Evolutionary conservation across 2,329 filamentous ascomycete species (phyloP), one percentile per base, ranked within the genome.

Genomic region (Colletotrichum endophyticum): DNA sequence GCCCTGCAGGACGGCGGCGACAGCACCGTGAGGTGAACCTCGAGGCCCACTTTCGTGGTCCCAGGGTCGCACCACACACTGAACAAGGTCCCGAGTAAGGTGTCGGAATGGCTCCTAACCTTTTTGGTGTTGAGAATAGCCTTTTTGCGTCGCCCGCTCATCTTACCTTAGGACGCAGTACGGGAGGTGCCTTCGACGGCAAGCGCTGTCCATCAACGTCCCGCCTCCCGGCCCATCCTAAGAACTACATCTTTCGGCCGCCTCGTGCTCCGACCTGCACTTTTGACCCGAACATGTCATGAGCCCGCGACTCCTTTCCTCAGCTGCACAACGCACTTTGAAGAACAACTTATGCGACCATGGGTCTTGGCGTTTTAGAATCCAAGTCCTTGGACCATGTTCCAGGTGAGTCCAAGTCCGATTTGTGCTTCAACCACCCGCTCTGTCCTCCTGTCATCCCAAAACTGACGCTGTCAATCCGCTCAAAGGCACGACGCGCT

Each of bases 331-430:
- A 62, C 39, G 34, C 49, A 32, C 34, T 44, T 62, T 49, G 44
- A 39, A 39, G 39, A 28, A 22, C 66, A 16, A 49, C 30, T 67
- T 53, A 44, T 56, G 66, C 70, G 81, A 85, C 77, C 70, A 94
- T 94, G 93, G 92, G 92, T 61, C 88, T 97, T 78, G 94, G 95
- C 68, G 92, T 98, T 75, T 88, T 97, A 75, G 92, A 96, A 80
- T 91, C 94, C 81, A 88, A 83, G 81, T 88, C 89, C 80, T 88
- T 92, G 79, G 90, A 91, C 80, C 90, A 95, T 84, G 95, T 96
- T 77, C 95, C 95, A 76, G 95, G 95, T 96, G 87, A 82, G 72
- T 72, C 39, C 25, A 53, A 22, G 11, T 30, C 27, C 72, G 16
- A 27, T 49, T 49, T 49, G 19, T 49, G 39, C 19, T 39, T 19